Evolutionary conservation across 2,329 filamentous ascomycete genomes (phyloP).

Genomic region (Claviceps sp.): DNA sequence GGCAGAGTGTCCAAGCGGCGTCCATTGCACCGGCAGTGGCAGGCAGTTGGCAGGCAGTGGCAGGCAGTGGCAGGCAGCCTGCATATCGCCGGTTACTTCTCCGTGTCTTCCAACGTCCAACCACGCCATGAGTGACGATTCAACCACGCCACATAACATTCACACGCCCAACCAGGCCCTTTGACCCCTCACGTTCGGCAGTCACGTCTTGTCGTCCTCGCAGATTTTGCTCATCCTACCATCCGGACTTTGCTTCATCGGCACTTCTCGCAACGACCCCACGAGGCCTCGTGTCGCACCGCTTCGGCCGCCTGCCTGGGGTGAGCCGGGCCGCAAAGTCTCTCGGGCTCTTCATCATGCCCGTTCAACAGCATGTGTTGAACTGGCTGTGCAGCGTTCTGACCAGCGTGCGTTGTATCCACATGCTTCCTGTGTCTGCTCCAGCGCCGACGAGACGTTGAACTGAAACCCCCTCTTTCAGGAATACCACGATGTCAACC

Average conservation of each 20-base stretch:
- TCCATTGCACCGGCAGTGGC: no score
- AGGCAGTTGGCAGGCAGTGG: no score
- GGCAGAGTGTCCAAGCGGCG: no score
- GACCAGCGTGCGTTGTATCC: conserved; percentile 44
- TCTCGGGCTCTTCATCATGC: conserved; percentile 30
- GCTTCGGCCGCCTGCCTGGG: not conserved
- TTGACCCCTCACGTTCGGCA: not conserved
- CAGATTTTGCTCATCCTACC: not conserved
- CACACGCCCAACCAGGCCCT: no score
- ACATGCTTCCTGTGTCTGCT: not conserved
- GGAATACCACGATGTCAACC: conserved; percentile 89
- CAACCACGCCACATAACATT: not conserved
- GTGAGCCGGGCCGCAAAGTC: not conserved
- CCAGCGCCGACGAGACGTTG: not conserved
- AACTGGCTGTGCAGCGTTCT: conserved; percentile 93
- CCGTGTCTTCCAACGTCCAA: no score
- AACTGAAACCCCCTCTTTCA: conserved; percentile 22
- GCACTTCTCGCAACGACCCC: not conserved
- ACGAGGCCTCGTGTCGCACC: not conserved
- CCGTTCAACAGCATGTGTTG: conserved; percentile 77
- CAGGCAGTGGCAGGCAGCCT: no score
- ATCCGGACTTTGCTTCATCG: not conserved
- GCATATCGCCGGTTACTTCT: no score
- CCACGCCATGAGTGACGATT: not conserved
- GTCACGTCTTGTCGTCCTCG: not conserved